Percentiles rank a stretch among this genome's conserved stretches.
These are phyloP conservation scores for Chamaenerion angustifolium DNA, from an alignment of 345 rosid genomes.

Conservation along the genomic window DNA sequence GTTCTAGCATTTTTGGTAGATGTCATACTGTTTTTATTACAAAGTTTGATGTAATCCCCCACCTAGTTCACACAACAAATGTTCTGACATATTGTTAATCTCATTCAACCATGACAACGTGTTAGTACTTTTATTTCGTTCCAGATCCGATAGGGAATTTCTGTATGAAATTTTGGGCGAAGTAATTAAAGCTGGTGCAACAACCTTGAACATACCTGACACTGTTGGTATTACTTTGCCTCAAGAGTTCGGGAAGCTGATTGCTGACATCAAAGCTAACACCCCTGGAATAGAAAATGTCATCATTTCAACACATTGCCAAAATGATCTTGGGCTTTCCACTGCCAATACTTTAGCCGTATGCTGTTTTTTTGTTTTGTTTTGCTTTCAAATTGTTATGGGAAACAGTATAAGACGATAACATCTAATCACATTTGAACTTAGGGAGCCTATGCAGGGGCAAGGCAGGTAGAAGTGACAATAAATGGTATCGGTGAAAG, in stretches of 20 bases:
- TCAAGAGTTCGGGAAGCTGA: slow-evolving; percentile 63
- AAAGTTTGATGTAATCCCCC: too few species aligned
- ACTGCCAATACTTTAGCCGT: slow-evolving; percentile 92
- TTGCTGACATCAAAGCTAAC: slow-evolving; percentile 78
- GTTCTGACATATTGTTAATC: too few species aligned
- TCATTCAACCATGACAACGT: neutral
- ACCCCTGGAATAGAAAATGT: slow-evolving; percentile 84
- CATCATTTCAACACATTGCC: slow-evolving; percentile 88
- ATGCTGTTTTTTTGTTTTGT: slow-evolving; percentile 6
- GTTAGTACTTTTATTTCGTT: neutral
- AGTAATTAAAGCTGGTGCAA: slow-evolving; percentile 92
- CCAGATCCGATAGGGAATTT: slow-evolving; percentile 78
- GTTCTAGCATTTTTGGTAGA: too few species aligned
- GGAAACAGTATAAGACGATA: neutral
- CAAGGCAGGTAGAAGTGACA: slow-evolving; percentile 91
- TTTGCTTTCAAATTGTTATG: neutral
- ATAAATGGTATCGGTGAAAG: slow-evolving; percentile 97
- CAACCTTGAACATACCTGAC: slow-evolving; percentile 88
- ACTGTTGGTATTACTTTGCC: slow-evolving; percentile 88
- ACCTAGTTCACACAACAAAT: too few species aligned
- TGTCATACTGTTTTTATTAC: too few species aligned
- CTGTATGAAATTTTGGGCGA: slow-evolving; percentile 75
- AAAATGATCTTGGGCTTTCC: slow-evolving; percentile 99
- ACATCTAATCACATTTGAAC: neutral
- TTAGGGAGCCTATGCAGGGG: slow-evolving; percentile 83